Evolutionary conservation across 768 basidiomycete genomes (phyloP).

Genomic region (Lactarius sanguifluus): DNA sequence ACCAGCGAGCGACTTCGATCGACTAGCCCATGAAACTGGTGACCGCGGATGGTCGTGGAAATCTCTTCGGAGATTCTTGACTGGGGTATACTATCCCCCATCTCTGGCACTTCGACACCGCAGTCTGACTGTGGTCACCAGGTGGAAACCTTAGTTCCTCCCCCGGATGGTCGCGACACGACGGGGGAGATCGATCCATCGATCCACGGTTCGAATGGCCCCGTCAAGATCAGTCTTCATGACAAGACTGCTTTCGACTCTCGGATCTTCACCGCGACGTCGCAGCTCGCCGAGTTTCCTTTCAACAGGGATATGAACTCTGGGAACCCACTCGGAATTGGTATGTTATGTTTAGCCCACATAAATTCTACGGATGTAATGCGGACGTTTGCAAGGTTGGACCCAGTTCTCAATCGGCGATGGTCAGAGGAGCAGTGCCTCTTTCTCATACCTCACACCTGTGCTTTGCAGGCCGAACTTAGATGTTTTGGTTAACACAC

Average conservation of each 20-base stretch:
- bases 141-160: constrained; percentile 9
- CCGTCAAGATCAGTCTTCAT: constrained; percentile 30
- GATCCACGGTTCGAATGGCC: constrained; percentile 32
- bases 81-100: not conserved
- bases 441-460: not conserved
- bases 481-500: not conserved
- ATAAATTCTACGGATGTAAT: not conserved
- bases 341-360: not conserved
- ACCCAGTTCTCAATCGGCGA: too few species aligned
- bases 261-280: constrained; percentile 23
- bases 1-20: constrained; percentile 28
- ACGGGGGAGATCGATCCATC: constrained; percentile 30
- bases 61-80: constrained; percentile 12
- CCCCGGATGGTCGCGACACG: constrained; percentile 28
- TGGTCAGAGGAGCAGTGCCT: too few species aligned
- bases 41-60: constrained; percentile 31
- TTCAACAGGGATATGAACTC: too few species aligned
- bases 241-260: not conserved
- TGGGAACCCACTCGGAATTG: too few species aligned
- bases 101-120: not conserved
- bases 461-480: not conserved
- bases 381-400: too few species aligned
- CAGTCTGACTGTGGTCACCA: not conserved
- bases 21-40: constrained; percentile 25
- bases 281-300: not conserved